Conservation (phyloP, 768 basidiomycete species). For the Scleroderma bovista region DNA sequence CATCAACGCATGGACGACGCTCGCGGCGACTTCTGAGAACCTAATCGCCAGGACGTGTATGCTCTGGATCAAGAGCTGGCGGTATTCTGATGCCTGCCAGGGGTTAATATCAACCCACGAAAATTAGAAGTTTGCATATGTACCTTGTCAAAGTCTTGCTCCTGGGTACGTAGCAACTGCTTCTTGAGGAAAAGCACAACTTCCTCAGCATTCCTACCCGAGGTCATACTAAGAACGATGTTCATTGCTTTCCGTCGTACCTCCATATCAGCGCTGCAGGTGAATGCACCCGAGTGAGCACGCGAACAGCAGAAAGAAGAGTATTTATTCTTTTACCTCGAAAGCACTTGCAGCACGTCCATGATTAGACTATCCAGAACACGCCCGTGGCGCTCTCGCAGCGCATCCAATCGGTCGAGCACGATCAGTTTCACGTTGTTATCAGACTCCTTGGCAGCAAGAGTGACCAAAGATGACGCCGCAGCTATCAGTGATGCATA, state of each 20-base stretch:
- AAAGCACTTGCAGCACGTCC: conserved; percentile 90
- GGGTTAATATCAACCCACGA: background rate
- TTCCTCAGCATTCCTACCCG: conserved; percentile 92
- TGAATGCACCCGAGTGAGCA: conserved; percentile 1
- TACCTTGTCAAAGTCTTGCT: conserved; percentile 90
- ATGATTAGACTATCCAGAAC: conserved; percentile 89
- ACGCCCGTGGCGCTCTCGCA: conserved; percentile 81
- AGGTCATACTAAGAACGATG: conserved; percentile 89
- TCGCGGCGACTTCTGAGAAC: conserved; percentile 95
- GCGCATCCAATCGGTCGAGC: conserved; percentile 78
- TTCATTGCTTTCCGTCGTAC: conserved; percentile 88
- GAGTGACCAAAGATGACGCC: conserved; percentile 79
- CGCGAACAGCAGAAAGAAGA: background rate
- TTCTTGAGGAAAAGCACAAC: conserved; percentile 97
- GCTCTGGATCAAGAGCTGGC: conserved; percentile 93
- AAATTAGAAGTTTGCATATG: background rate
- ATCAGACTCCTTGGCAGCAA: conserved; percentile 93
- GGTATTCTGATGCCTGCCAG: conserved; percentile 81
- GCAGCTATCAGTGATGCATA: conserved; percentile 52
- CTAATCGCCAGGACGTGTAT: conserved; percentile 96
- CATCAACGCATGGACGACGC: conserved; percentile 90
- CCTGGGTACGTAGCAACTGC: conserved; percentile 90
- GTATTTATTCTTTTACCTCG: conserved; percentile 50
- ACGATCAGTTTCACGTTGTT: conserved; percentile 99
- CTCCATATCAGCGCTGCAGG: conserved; percentile 94